Base-by-base conservation (phyloP, 2,329 filamentous ascomycete genomes). In the Fusarium cyanostomum region DNA sequence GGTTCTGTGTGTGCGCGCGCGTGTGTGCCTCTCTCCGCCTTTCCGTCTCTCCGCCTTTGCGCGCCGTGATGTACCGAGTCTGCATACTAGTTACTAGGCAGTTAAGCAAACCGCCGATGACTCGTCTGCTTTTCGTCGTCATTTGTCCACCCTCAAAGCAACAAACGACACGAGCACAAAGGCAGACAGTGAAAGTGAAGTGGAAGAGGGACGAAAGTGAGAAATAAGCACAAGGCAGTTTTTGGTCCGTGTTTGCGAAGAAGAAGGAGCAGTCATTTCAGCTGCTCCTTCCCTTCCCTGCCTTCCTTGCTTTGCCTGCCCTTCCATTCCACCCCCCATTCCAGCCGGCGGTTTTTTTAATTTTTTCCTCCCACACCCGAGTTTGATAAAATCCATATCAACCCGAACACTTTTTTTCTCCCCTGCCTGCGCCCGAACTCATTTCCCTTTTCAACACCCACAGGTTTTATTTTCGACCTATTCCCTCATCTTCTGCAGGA, bases 301-400 rank as follows among this genome's bases (percentile, higher is more conserved):
- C 54, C 52, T 66, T 49, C 63, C 48, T 61, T 68, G 46, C 55
- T 56, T 63, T 54, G 44, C 56, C 49, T 63, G 58, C 62, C 62
- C 56, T 55, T 26, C 28, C 44, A 34, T 44, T 31, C 52, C 65
- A 53, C 53, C 59, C 61, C 64, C 67, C 64, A 67, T 71, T 71
- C 62, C 60, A 67, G 52, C 59, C 62, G 52, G 44, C 21, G 39
- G 41, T 60, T 66, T 67, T 66, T 61, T 66, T 55, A 67, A 61
- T 56, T 64, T 64, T 56, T 70, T 37, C 62, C 66, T 70, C 68
- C 67, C 69, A 71, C 69, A 71, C 66, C 68, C 68, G 68, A 69
- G 49, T 69, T 67, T 71, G 67, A 63, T 67, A 70, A 71, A 71
- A 39, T 51, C 64, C 64, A 67, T 70, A 69, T 71, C 68, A 71